Base-by-base conservation (phyloP, 345 rosid genomes). In the Populus ilicifolia region DNA sequence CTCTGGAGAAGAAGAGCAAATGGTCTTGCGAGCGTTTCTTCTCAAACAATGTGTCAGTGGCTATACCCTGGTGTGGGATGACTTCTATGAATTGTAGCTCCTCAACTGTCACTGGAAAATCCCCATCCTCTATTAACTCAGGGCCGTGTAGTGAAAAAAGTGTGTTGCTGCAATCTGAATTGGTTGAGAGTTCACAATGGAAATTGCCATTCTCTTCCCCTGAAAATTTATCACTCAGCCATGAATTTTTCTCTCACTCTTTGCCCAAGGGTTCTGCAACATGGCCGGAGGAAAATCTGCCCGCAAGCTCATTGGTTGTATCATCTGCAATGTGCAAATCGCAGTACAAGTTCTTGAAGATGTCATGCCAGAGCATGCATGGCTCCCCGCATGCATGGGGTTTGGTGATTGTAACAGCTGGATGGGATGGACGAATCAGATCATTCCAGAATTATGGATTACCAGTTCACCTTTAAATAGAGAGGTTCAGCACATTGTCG, bases 261-360 rank as follows among this genome's bases (percentile, higher is more conserved):
- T 64, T 84, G 65, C 61, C 80, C 38, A 89, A 74, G 84, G 89
- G 85, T 63, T 79, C 85, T 35, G 90, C 89, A 23, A 89, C 91
- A 1, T 89, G 93, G 91, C 93, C 93, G 17, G 93, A 86, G 80
- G 88, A 87, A 73, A 82, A 83, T 62, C 85, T 87, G 35, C 80
- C 76, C 48, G 33, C 80, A 63, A 72, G 46, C 56, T 72, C 85
- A n/a, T 27, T 12, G 69, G 71, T 66, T 65, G 50, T 76, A 8
- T 78, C 84, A 14, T 68, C 84, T 63, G 77, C 81, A 70, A 50
- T 79, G 77, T 67, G 54, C 69, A 87, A 79, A 75, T 83, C 89
- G 17, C 83, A 84, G 64, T 82, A 61, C 79, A 85, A 81, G 80
- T 72, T 81, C 69, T 75, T 84, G 67, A 80, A 72, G 70, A 69